A percentile compares a stretch with the other conserved stretches of the same genome.
Conservation (phyloP, 257 asterid genomes). For the Scutellaria minor region DNA sequence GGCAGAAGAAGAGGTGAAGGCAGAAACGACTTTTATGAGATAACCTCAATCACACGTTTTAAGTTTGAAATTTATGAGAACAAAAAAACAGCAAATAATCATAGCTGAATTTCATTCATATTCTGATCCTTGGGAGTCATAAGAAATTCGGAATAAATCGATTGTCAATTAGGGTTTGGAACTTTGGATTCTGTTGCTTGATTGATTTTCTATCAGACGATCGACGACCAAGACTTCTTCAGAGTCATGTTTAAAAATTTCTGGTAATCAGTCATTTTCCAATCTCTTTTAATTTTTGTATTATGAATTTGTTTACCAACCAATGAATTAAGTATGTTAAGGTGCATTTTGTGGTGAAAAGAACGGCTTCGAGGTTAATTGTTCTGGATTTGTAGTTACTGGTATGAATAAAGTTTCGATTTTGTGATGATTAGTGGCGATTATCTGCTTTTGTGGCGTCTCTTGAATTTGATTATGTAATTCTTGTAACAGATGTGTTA, state of each 20-base stretch:
- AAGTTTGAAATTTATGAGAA: slow-evolving; percentile 26
- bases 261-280: slow-evolving; percentile 42
- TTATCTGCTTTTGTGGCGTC: slow-evolving; percentile 3
- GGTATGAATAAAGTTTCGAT: slow-evolving; percentile 25
- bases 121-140: slow-evolving; percentile 12
- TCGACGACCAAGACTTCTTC: slow-evolving; percentile 41
- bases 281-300: background rate
- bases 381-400: slow-evolving; percentile 24
- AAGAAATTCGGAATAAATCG: slow-evolving; percentile 7
- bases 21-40: background rate
- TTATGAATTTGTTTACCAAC: slow-evolving; percentile 19
- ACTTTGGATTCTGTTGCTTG: slow-evolving; percentile 25
- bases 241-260: slow-evolving; percentile 57
- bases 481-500: background rate
- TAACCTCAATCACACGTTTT: slow-evolving; percentile 37
- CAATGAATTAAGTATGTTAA: slow-evolving; percentile 4
- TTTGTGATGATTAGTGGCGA: slow-evolving; percentile 15
- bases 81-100: background rate
- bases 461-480: background rate
- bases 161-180: slow-evolving; percentile 30
- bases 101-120: slow-evolving; percentile 24
- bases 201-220: slow-evolving; percentile 35
- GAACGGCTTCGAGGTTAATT: slow-evolving; percentile 16
- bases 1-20: background rate
- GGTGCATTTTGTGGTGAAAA: slow-evolving; percentile 23